Evolutionary conservation across 2,329 filamentous ascomycete genomes (phyloP).

Genomic region (Nemania abortiva): DNA sequence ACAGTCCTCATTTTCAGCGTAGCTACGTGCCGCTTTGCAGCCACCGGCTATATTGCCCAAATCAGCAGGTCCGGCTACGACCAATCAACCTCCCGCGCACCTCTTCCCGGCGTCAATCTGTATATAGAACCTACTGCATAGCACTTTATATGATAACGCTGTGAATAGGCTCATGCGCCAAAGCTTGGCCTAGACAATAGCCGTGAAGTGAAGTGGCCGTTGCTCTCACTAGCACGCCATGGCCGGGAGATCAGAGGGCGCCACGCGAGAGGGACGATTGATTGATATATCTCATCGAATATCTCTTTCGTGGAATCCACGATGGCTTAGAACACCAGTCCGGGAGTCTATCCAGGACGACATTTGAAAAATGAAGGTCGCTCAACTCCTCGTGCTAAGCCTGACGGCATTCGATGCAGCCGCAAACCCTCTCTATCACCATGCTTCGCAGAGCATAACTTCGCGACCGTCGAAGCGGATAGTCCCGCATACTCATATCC

Average conservation of each 20-base stretch:
- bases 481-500: constrained; percentile 44
- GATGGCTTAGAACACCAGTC: constrained; percentile 5
- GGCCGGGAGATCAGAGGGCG: constrained; percentile 32
- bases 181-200: constrained; percentile 39
- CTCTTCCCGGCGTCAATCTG: not conserved
- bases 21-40: constrained; percentile 26
- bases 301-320: constrained; percentile 12
- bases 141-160: constrained; percentile 34
- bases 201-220: constrained; percentile 33
- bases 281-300: constrained; percentile 20
- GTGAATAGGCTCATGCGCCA: constrained; percentile 38
- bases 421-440: constrained; percentile 40
- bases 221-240: constrained; percentile 27
- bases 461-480: constrained; percentile 35
- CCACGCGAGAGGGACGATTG: not conserved
- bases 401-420: constrained; percentile 33
- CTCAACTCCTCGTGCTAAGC: constrained; percentile 36
- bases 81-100: constrained; percentile 24
- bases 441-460: not conserved
- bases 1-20: not conserved
- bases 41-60: constrained; percentile 35
- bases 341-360: constrained; percentile 16
- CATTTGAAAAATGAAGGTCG: constrained; percentile 41
- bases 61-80: constrained; percentile 27
- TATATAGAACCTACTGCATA: constrained; percentile 19